Conservation (phyloP, 2,329 filamentous ascomycete genomes). For the Penicillium sp. region DNA sequence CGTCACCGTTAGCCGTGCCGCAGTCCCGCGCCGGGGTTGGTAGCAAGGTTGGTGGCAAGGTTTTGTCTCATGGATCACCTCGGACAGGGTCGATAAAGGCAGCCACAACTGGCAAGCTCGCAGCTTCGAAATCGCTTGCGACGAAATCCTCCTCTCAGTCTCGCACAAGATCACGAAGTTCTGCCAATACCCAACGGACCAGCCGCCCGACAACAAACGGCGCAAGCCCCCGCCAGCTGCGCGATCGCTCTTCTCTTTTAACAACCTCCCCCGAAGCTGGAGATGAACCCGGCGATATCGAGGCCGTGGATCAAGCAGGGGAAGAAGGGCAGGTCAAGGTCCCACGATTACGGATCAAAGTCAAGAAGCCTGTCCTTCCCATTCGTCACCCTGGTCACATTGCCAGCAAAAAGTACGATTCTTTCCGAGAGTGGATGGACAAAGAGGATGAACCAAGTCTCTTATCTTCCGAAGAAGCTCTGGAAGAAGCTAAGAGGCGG, state of each 20-base stretch:
- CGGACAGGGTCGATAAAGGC: slow-evolving; percentile 21
- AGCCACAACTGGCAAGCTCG: slow-evolving; percentile 13
- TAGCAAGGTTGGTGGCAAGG: slow-evolving; percentile 28
- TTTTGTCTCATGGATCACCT: slow-evolving; percentile 28
- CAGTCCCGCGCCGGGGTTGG: slow-evolving; percentile 25
- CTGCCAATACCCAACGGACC: slow-evolving; percentile 17
- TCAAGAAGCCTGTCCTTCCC: slow-evolving; percentile 47
- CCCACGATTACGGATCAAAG: slow-evolving; percentile 42
- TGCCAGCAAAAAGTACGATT: slow-evolving; percentile 41
- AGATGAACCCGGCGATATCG: slow-evolving; percentile 9
- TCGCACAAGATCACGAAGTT: slow-evolving; percentile 28
- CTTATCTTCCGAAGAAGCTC: slow-evolving; percentile 55
- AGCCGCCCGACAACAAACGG: slow-evolving; percentile 16
- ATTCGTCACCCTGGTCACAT: slow-evolving; percentile 50
- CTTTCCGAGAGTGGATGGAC: slow-evolving; percentile 60
- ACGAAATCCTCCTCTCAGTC: slow-evolving; percentile 19
- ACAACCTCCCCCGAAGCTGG: slow-evolving; percentile 13
- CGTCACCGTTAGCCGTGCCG: slow-evolving; percentile 29
- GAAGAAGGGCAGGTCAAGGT: slow-evolving; percentile 21
- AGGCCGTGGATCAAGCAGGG: slow-evolving; percentile 15
- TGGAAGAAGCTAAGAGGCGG: slow-evolving; percentile 64
- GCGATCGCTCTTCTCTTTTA: slow-evolving; percentile 24
- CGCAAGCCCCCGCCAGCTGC: slow-evolving; percentile 20
- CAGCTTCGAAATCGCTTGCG: slow-evolving; percentile 24
- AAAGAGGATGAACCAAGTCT: slow-evolving; percentile 42